Conservation (phyloP, 768 basidiomycete genomes). For the Clavaria fumosa region DNA sequence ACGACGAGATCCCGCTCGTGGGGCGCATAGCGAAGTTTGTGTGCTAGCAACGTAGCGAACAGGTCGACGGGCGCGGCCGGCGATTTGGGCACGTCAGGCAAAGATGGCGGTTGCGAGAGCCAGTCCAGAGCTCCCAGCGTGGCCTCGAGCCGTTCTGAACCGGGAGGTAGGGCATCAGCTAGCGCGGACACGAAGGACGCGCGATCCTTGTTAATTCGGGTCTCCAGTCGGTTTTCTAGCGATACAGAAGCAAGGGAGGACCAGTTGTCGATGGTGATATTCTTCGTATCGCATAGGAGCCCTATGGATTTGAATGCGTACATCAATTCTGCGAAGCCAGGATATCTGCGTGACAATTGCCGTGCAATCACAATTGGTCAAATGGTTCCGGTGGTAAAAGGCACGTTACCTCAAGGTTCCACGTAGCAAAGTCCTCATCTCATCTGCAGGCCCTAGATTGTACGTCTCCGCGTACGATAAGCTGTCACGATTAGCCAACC, state of each 20-base stretch:
- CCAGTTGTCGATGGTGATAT: constrained; percentile 28
- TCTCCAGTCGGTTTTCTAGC: constrained; percentile 3
- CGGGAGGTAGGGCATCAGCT: constrained; percentile 11
- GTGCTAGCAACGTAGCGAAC: constrained; percentile 55
- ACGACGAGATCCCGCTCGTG: constrained; percentile 79
- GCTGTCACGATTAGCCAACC: constrained; percentile 76
- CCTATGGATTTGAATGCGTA: constrained; percentile 58
- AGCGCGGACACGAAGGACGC: constrained; percentile 11
- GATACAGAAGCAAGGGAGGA: constrained; percentile 15
- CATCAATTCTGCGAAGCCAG: constrained; percentile 66
- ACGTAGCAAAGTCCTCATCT: constrained; percentile 52
- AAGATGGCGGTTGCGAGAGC: constrained; percentile 22
- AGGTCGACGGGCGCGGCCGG: constrained; percentile 49
- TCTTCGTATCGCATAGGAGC: constrained; percentile 32
- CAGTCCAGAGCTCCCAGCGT: constrained; percentile 32
- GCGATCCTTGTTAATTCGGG: constrained; percentile 4
- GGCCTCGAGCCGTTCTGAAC: constrained; percentile 13
- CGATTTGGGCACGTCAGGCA: constrained; percentile 30
- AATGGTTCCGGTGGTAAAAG: no score
- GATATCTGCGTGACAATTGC: constrained; percentile 38
- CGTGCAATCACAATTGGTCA: not conserved
- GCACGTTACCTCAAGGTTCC: constrained; percentile 61
- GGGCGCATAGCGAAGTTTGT: constrained; percentile 51
- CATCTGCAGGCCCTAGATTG: constrained; percentile 27
- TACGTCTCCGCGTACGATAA: constrained; percentile 57